phyloP scores from a whole-genome alignment of 768 basidiomycete species.

The Pleurotus tuber-regium region DNA sequence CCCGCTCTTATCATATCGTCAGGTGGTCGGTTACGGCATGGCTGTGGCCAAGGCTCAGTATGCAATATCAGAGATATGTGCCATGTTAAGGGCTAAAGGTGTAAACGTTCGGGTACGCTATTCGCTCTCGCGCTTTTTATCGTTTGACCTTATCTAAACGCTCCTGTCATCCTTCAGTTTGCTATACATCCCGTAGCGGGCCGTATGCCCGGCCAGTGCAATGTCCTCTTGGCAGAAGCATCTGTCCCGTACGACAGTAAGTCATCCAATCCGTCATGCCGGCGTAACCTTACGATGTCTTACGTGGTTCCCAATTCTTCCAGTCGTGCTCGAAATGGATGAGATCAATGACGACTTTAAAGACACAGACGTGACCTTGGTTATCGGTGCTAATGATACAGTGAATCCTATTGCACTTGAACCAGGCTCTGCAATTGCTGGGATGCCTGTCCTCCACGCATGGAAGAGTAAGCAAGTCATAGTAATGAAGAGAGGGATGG shows the following conservation, averaged over 20 bases:
- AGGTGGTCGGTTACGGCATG: slow-evolving; percentile 90
- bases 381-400: slow-evolving; percentile 91
- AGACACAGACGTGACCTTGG: slow-evolving; percentile 86
- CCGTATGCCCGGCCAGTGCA: slow-evolving; percentile 92
- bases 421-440: slow-evolving; percentile 83
- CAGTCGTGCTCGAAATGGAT: slow-evolving; percentile 91
- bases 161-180: slow-evolving; percentile 35
- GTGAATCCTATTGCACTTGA: slow-evolving; percentile 90
- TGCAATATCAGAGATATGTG: slow-evolving; percentile 71
- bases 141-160: background rate
- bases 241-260: slow-evolving; percentile 87
- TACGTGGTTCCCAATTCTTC: slow-evolving; percentile 5
- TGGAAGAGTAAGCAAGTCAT: slow-evolving; percentile 94
- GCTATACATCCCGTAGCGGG: slow-evolving; percentile 91
- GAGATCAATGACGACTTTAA: slow-evolving; percentile 92
- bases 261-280: no score
- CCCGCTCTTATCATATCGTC: slow-evolving; percentile 12
- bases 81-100: slow-evolving; percentile 67
- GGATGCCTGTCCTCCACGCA: slow-evolving; percentile 89
- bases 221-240: slow-evolving; percentile 88
- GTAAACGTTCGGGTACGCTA: slow-evolving; percentile 64
- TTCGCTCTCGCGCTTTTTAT: background rate
- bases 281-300: background rate
- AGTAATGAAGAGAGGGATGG: slow-evolving; percentile 91
- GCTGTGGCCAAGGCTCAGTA: slow-evolving; percentile 91